Evolutionary conservation across 1,284 basidiomycete species (phyloP), one percentile per base, ranked within the genome.

Genomic region (Blastosporella zonata): DNA sequence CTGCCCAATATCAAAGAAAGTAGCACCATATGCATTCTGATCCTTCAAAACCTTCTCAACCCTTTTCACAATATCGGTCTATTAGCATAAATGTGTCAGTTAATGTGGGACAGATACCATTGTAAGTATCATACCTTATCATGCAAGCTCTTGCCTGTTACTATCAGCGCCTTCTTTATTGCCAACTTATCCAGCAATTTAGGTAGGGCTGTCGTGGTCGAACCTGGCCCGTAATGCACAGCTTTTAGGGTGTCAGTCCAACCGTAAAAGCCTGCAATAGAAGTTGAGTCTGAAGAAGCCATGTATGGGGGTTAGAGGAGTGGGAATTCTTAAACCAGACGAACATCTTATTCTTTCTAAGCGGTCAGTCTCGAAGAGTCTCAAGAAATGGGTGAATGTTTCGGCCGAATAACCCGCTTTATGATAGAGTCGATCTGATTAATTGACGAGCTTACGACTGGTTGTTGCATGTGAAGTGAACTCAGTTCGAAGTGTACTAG

Each of bases 1-100:
- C 63, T 92, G 76, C 7, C 85, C 86, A 53, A 92, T 90, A 56
- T 86, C 81, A 52, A 72, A 79, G 67, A 88, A 90, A 3, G 84
- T 89, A 20, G 73, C 77, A 41, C 79, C 82, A 60, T 79, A 82
- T 12, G 79, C 79, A 51, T 73, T 64, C 52, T 69, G 68, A 40
- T 78, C 74, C 49, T 73, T 76, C 42, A 89, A 67, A 43, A 87
- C 70, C 15, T 55, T 64, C 63, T 86, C 80, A 5, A 89, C 71
- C 43, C 67, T 72, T 57, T 70, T 69, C n/a, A 88, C 75, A 9
- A 85, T 73, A 55, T 83, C 77, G 0, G 84, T 87, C 85, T 87
- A 36, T 39, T 18, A 20, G 9, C n/a, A 42, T 28, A 35, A 40
- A 39, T 44, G 25, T 12, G 35, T 17, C 25, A 6, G 49, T 53